Conservation (phyloP, 1,284 basidiomycete genomes). For the Cutaneotrichosporon cutaneum region DNA sequence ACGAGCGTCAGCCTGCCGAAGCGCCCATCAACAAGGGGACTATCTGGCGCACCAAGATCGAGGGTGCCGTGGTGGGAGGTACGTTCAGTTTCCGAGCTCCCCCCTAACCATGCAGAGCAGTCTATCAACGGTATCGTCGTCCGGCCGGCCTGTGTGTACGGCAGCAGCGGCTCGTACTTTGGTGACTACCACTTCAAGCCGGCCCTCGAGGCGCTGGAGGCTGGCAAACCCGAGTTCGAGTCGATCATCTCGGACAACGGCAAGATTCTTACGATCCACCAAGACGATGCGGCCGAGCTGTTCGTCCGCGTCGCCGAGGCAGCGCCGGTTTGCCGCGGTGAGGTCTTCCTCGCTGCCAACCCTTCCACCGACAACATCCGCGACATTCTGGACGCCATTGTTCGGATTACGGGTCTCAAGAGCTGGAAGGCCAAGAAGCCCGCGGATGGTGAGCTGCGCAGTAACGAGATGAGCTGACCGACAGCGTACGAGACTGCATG, state of each 20-base stretch:
- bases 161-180: slow-evolving; percentile 18
- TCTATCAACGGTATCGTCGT: slow-evolving; percentile 24
- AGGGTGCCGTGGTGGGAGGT: slow-evolving; percentile 36
- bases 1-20: slow-evolving; percentile 31
- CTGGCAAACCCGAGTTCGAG: slow-evolving; percentile 51
- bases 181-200: slow-evolving; percentile 49
- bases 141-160: slow-evolving; percentile 49
- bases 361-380: slow-evolving; percentile 56
- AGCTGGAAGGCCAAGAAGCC: slow-evolving; percentile 27
- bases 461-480: background rate
- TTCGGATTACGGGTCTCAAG: slow-evolving; percentile 52
- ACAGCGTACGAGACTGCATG: slow-evolving; percentile 47
- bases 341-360: slow-evolving; percentile 58
- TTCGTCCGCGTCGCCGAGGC: slow-evolving; percentile 57
- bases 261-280: slow-evolving; percentile 55
- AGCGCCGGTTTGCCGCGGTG: slow-evolving; percentile 52
- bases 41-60: slow-evolving; percentile 39
- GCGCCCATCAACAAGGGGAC: slow-evolving; percentile 28
- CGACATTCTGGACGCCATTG: slow-evolving; percentile 55
- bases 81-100: background rate
- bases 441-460: slow-evolving; percentile 5
- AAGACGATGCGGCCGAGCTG: slow-evolving; percentile 59
- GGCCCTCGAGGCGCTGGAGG: slow-evolving; percentile 42
- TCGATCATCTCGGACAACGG: slow-evolving; percentile 52
- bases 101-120: slow-evolving; percentile 4